phyloP scores from a whole-genome alignment of 1,284 basidiomycete genomes.

The Naganishia sp. region DNA sequence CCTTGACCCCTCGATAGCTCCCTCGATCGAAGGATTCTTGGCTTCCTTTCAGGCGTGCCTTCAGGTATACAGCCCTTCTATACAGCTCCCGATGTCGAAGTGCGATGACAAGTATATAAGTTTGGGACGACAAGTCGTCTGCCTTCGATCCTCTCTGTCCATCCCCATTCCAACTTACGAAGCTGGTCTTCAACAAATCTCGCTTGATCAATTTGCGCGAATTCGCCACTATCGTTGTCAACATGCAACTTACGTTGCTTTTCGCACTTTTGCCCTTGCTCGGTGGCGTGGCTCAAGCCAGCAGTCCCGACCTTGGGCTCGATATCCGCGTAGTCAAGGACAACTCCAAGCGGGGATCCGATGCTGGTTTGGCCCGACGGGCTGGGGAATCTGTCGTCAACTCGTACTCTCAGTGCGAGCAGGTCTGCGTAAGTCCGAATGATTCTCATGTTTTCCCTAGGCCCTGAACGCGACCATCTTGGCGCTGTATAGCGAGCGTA shows the following conservation, averaged over 20 bases:
- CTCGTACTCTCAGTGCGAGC: constrained; percentile 21
- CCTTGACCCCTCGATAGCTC: no score
- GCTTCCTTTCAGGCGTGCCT: background rate
- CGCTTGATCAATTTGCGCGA: background rate
- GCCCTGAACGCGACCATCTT: background rate
- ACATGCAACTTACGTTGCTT: constrained; percentile 26
- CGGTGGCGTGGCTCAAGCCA: constrained; percentile 14
- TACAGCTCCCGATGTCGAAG: no score
- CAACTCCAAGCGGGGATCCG: constrained; percentile 18
- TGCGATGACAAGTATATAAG: no score
- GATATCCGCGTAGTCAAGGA: constrained; percentile 27
- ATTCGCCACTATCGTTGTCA: background rate
- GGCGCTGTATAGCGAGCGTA: constrained; percentile 11
- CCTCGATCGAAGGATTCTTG: background rate
- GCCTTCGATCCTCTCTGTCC: no score
- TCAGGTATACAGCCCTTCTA: background rate
- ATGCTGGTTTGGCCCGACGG: constrained; percentile 9
- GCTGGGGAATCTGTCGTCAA: constrained; percentile 14
- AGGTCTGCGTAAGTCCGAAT: constrained; percentile 23
- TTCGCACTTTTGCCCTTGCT: constrained; percentile 26
- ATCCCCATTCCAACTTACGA: background rate
- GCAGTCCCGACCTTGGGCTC: background rate
- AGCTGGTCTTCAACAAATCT: constrained; percentile 16
- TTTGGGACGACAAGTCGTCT: no score
- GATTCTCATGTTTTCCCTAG: background rate